These are phyloP conservation scores for Aureobasidium sp. DNA, from an alignment of 2,329 filamentous ascomycete species.

Conservation along the genomic window DNA sequence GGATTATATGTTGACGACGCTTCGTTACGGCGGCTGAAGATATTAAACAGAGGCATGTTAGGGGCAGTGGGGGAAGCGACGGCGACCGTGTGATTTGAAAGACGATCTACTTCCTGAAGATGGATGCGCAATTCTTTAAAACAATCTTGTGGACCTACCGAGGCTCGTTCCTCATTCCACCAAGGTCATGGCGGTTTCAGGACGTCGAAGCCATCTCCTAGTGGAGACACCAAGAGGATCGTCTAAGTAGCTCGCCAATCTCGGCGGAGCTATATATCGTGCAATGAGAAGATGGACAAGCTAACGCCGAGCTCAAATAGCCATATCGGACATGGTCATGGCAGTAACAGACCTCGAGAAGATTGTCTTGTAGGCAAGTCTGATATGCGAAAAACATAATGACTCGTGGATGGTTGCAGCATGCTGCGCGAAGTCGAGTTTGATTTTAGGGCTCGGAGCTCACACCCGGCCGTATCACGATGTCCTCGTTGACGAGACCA, in stretches of 20 bases:
- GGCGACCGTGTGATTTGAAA: too few relatives aligned
- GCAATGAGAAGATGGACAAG: background rate
- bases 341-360: background rate
- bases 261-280: background rate
- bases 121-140: background rate
- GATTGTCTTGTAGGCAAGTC: too few relatives aligned
- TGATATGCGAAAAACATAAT: background rate
- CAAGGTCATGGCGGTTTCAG: conserved; percentile 8
- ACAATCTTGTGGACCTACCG: background rate
- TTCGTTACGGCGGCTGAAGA: background rate
- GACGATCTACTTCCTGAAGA: background rate
- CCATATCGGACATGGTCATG: too few relatives aligned
- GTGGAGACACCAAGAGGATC: background rate
- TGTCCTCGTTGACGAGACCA: background rate
- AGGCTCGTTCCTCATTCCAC: background rate
- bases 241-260: background rate
- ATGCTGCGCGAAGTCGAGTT: background rate
- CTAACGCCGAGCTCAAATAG: background rate
- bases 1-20: background rate
- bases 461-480: background rate
- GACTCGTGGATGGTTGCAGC: background rate
- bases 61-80: background rate
- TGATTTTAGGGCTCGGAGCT: background rate
- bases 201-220: background rate
- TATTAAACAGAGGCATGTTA: background rate